phyloP scores from a whole-genome alignment of 345 rosid genomes.

The Gossypium australe region DNA sequence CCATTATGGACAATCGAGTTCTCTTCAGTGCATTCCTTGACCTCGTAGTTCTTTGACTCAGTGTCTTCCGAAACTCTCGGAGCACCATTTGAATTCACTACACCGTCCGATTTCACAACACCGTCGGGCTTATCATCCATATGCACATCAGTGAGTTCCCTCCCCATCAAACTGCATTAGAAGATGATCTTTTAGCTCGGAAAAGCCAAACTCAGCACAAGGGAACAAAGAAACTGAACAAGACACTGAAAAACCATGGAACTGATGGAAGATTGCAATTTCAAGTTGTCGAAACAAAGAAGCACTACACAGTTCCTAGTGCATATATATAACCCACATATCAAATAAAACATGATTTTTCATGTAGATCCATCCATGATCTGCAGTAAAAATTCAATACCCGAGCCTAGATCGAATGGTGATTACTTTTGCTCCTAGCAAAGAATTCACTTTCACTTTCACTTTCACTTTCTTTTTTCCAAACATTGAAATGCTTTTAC shows the following conservation, averaged over 20 bases:
- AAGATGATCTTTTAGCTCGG: neutral
- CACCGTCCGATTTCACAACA: slow-evolving; percentile 24
- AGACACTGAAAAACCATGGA: neutral
- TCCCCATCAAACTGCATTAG: slow-evolving; percentile 71
- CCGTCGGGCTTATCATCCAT: slow-evolving; percentile 58
- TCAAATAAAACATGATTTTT: neutral
- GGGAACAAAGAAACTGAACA: neutral
- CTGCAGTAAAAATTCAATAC: neutral
- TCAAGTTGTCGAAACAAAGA: neutral
- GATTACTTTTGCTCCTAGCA: neutral
- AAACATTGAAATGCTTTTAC: no score
- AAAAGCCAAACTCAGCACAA: neutral
- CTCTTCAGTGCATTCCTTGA: slow-evolving; percentile 47
- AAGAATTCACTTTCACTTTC: no score
- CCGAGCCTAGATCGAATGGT: neutral
- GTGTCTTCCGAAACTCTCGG: slow-evolving; percentile 39
- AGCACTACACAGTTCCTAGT: neutral
- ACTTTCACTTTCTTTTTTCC: no score
- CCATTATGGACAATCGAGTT: slow-evolving; percentile 33
- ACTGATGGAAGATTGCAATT: neutral
- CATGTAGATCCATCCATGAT: slow-evolving; percentile 3
- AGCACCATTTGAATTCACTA: slow-evolving; percentile 39
- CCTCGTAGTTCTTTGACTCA: slow-evolving; percentile 48
- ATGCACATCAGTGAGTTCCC: slow-evolving; percentile 50
- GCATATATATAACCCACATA: neutral